Evolutionary conservation across 768 basidiomycete genomes (phyloP), one percentile per base, ranked within the genome.

Genomic region (Trametes gibbosa): DNA sequence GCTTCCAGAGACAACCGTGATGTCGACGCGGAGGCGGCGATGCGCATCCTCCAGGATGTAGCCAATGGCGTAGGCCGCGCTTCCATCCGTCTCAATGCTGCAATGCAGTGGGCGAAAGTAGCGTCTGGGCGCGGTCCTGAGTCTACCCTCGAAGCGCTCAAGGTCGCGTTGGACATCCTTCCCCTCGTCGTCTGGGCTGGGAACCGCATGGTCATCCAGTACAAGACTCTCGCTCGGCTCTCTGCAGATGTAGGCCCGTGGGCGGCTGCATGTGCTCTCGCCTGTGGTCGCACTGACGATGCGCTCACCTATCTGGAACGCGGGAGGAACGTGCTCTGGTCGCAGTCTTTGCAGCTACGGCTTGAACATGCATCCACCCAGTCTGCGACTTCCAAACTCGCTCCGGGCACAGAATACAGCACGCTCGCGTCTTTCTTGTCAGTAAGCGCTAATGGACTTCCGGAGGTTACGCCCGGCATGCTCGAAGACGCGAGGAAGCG

Each of bases 131-230:
- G 40, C 27, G 53, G 53, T 3, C 53, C 53, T 1, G 27, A 29
- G 27, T 25, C 53, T 2, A 23, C 42, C 5, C 53, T 53, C 42
- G 53, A 45, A 2, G 53, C 53, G 10, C 42, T 53, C 9, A 29
- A 45, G n/a, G 53, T 43, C 29, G 53, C 53, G n/a, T 9, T 53
- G 17, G 53, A 53, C 29, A n/a, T 53, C 6, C 17, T 43, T 17
- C 53, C 53, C 2, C n/a, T 45, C 13, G 25, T 53, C 41, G 53
- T 32, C 0, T 53, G 53, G 53, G 53, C 53, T 6, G 53, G 53
- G 12, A 53, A 34, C 42, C 53, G 53, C 39, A 53, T 53, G 41
- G 41, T 35, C 27, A n/a, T 45, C 41, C 53, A 53, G 42, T 53
- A 53, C 21, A 43, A 25, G 27, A 41, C 40, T 5, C 53, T 53